Percentiles rank a stretch among this genome's conserved stretches.
phyloP scores from a whole-genome alignment of 139 green algal genomes.

The Chlorella ohadii region DNA sequence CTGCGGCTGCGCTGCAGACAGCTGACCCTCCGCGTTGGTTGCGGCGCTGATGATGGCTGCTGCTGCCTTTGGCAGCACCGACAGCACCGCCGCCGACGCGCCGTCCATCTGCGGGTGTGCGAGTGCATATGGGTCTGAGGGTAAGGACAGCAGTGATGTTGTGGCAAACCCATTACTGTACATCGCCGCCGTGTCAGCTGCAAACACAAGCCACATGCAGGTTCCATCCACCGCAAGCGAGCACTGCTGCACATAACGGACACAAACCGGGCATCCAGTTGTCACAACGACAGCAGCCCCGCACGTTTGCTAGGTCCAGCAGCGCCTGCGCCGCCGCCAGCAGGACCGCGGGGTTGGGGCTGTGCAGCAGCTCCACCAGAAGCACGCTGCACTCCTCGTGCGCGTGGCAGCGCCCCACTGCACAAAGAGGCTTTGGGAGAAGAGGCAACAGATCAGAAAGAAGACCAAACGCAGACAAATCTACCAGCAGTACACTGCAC shows the following conservation, averaged over 20 bases:
- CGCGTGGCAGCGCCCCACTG: conserved; percentile 29
- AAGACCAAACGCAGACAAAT: not conserved
- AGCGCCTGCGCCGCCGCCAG: conserved; percentile 33
- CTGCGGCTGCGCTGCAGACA: conserved; percentile 25
- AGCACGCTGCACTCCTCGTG: conserved; percentile 19
- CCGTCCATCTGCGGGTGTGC: conserved; percentile 34
- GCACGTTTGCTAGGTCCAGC: conserved; percentile 38
- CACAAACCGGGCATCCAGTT: no score
- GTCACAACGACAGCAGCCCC: no score
- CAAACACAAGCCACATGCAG: no score
- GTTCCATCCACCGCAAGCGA: no score
- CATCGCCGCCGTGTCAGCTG: no score
- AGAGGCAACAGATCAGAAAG: not conserved
- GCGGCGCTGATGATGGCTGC: conserved; percentile 22
- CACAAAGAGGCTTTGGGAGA: not conserved
- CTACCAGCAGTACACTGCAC: conserved; percentile 19
- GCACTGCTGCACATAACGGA: no score
- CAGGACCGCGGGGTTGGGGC: conserved; percentile 6
- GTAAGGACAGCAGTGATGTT: no score
- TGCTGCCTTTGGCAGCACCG: conserved; percentile 35
- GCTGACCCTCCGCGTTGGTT: conserved; percentile 20
- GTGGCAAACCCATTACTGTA: no score
- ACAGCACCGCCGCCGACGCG: conserved; percentile 28
- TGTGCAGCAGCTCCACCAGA: conserved; percentile 35
- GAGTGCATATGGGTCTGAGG: not conserved